Evolutionary conservation across 164 flowering plant genomes (phyloP), one percentile per base, ranked within the genome.

Genomic region (Chloranthus sessilifolius): DNA sequence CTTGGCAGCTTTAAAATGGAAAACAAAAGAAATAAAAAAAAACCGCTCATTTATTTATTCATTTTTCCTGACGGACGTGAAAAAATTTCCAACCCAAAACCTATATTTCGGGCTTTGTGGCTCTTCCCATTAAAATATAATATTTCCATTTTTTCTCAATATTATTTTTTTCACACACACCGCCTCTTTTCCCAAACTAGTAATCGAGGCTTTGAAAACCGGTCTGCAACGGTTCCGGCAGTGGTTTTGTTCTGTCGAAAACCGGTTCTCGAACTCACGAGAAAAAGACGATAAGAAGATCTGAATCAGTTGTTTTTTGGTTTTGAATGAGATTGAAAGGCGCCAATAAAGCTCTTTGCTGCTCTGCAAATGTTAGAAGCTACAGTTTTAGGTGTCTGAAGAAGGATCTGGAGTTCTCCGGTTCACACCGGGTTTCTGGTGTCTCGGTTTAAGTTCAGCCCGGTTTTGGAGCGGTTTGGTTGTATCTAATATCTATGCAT

Each of bases 71-170:
- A 55, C 81, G 74, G 77, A 80, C 76, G 72, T 71, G 74, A 78
- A 70, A 55, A 77, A 59, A 70, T 74, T 76, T 66, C 59, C 67
- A 61, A 74, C 78, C 79, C 35, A 67, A 76, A 71, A 70, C 67
- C 63, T 61, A 67, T 63, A 76, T 67, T 69, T 67, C 28, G 53
- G 47, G 53, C 54, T 56, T 67, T 63, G 60, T 34, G 44, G 63
- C 58, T 50, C 34, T 14, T 48, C 26, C 15, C 22, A 53, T 34
- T 64, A 44, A 59, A 67, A 65, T 64, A 66, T 35, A 45, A 27
- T 53, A 31, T 39, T 52, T 50, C 39, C 29, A 52, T 25, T 26
- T 46, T 30, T 42, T 20, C 43, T 43, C 34, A 23, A 47, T 61
- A 7, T 31, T 52, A 4, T 38, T 44, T 24, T 20, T 42, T 36